A percentile compares a stretch with the other conserved stretches of the same genome.
These are phyloP conservation scores for Lactifluus rugatus DNA, from an alignment of 768 basidiomycete species.

Conservation along the genomic window DNA sequence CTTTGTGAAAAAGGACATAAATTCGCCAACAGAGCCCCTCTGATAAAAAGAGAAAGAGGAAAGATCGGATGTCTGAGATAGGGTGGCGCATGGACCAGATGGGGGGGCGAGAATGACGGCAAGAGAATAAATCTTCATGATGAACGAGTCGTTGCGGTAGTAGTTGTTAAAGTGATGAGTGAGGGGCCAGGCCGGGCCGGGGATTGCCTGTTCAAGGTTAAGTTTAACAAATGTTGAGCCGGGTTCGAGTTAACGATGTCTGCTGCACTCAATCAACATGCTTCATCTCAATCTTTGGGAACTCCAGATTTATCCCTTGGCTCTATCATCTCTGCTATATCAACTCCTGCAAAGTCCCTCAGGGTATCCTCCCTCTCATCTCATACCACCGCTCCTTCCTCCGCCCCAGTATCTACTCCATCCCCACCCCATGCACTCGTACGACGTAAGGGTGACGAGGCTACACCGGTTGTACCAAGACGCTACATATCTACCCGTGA, in stretches of 20 bases:
- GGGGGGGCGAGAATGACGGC: constrained; percentile 63
- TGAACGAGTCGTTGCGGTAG: too few species aligned
- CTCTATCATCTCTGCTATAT: constrained; percentile 17
- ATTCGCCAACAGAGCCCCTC: constrained; percentile 76
- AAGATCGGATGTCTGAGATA: constrained; percentile 67
- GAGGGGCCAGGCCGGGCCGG: neutral
- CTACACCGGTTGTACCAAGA: constrained; percentile 12
- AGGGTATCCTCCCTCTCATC: constrained; percentile 18
- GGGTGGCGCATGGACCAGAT: constrained; percentile 49
- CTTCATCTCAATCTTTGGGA: constrained; percentile 14
- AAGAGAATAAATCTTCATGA: constrained; percentile 83
- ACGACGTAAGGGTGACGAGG: constrained; percentile 14
- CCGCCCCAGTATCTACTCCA: constrained; percentile 20
- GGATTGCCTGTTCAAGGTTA: neutral
- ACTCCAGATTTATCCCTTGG: constrained; percentile 22
- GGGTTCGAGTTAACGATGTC: constrained; percentile 6
- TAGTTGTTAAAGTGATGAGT: too few species aligned
- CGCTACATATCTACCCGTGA: constrained; percentile 13
- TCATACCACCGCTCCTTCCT: constrained; percentile 20
- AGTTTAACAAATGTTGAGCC: neutral
- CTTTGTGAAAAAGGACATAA: constrained; percentile 89
- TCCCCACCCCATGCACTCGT: constrained; percentile 17
- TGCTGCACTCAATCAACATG: constrained; percentile 9
- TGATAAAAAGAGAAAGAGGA: constrained; percentile 94
- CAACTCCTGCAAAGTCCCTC: constrained; percentile 20